Percentiles rank a stretch among this genome's conserved stretches.
Evolutionary conservation across 805 yeast species (phyloP).

Genomic region (Suhomyces vadensis): DNA sequence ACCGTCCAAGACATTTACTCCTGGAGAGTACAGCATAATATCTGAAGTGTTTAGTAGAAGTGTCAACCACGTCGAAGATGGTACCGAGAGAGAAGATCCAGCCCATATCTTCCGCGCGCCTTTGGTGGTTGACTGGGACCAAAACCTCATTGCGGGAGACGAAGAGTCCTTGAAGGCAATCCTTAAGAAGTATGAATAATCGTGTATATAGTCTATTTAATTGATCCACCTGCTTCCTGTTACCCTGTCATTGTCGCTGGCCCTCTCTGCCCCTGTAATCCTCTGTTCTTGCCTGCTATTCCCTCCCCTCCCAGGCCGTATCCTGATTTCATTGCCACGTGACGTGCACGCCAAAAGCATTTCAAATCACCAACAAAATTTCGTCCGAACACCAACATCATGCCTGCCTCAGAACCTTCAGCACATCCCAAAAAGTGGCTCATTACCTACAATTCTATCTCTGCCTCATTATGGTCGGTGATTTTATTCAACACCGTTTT

Average conservation of each 20-base stretch:
- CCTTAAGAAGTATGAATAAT: slow-evolving; percentile 28
- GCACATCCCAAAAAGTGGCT: slow-evolving; percentile 37
- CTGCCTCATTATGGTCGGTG: slow-evolving; percentile 44
- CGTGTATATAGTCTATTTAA: neutral
- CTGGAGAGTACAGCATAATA: slow-evolving; percentile 40
- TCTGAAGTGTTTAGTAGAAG: slow-evolving; percentile 34
- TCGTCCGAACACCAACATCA: neutral
- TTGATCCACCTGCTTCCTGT: too few relatives aligned
- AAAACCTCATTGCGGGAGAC: slow-evolving; percentile 40
- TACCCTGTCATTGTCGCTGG: neutral
- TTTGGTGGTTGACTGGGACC: slow-evolving; percentile 49
- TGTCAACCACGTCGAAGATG: slow-evolving; percentile 23
- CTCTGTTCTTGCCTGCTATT: neutral
- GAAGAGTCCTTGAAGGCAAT: slow-evolving; percentile 31
- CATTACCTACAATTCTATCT: slow-evolving; percentile 42
- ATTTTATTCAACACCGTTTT: slow-evolving; percentile 42
- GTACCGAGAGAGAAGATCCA: slow-evolving; percentile 20
- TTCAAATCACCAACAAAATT: neutral
- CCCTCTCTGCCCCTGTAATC: neutral
- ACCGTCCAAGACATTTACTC: slow-evolving; percentile 33
- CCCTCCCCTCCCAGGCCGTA: too few relatives aligned
- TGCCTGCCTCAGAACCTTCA: slow-evolving; percentile 5
- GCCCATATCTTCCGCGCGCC: slow-evolving; percentile 41
- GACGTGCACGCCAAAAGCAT: neutral
- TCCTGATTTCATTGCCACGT: too few relatives aligned